Base-by-base conservation (phyloP, 2,329 filamentous ascomycete species). In the Colletotrichum theobromicola region DNA sequence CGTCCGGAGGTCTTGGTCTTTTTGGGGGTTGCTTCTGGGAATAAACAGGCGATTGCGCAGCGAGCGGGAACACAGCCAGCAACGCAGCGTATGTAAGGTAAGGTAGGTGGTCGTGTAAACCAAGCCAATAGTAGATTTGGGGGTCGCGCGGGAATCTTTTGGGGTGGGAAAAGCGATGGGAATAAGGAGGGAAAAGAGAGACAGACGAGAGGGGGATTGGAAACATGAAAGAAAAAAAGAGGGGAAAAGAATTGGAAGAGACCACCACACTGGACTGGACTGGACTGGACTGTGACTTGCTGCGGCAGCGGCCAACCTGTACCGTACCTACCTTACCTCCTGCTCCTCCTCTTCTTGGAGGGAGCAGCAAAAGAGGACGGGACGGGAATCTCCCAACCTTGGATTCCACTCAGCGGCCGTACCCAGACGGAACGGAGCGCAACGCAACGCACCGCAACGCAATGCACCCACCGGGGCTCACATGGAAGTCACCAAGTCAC, bases 21-120 rank as follows among this genome's bases (percentile, higher is more conserved):
- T 28, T 61, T 35, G 57, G 30, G 61, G 55, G 13, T 55, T 67
- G 35, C 72, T 67, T 28, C 72, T 76, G 75, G 75, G 69, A 76
- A 76, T 76, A 75, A 76, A 69, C 75, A 66, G 75, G 75, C 42
- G 72, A 76, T 73, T 72, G 75, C 58, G 53, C 42, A 50, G 42
- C 42, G 65, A 62, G 35, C 55, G 53, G 46, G 30, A 71, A 35
- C 32, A 50, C 30, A 58, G 55, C 55, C n/a, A n/a, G 37, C 37
- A 46, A 32, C 26, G 55, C 55, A 8, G 55, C 55, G 42, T 50
- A 50, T 50, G 42, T 50, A 50, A 50, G 21, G n/a, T n/a, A n/a
- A n/a, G n/a, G n/a, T n/a, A n/a, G 42, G 42, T 50, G 21, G 42
- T 50, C 42, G n/a, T 21, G 24, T n/a, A 50, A n/a, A 50, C 42